Evolutionary conservation across 2,329 filamentous ascomycete genomes (phyloP), one percentile per base, ranked within the genome.

Genomic region (Fusarium sp.): DNA sequence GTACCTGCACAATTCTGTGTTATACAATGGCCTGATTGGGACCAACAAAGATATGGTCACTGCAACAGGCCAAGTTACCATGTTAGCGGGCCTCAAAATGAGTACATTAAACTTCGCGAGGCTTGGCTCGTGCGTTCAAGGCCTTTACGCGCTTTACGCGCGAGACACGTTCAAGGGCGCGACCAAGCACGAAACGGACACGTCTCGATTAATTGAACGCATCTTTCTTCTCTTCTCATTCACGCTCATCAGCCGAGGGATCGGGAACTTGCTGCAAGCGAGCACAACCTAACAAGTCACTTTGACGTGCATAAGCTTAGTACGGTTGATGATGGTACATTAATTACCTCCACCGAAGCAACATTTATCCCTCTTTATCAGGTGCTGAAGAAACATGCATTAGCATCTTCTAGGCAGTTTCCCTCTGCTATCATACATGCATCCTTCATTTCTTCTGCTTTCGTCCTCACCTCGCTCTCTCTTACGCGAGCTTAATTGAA

Each of bases 131-230:
- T 64, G 68, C 71, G 69, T 71, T 59, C 60, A 71, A 64, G 37
- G 61, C 60, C 68, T 69, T 71, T 73, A 76, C 74, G 73, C 73
- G 72, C 63, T 63, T 42, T 46, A 58, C 69, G 70, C 63, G 66
- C 71, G 70, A 67, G 70, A 77, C 79, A 78, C 79, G 79, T 70
- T 37, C 14, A 30, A 8, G 54, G 64, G 77, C 81, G 80, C 81
- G 82, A 79, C 40, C 20, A 75, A 76, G 77, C 82, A 81, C 83
- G 83, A 84, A 84, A 83, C 76, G 56, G 81, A 84, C 83, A 84
- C 83, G 83, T 80, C 81, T 66, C 26, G 60, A 62, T 80, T 80
- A 79, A 81, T 80, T 78, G 74, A 79, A 63, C 74, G 71, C 75
- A 77, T 75, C 58, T 58, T 71, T 64, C 63, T 58, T 55, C 37